Evolutionary conservation across 176 grass and related monocot genomes (phyloP), one percentile per base, ranked within the genome.

Genomic region (Bothriochloa decipiens): DNA sequence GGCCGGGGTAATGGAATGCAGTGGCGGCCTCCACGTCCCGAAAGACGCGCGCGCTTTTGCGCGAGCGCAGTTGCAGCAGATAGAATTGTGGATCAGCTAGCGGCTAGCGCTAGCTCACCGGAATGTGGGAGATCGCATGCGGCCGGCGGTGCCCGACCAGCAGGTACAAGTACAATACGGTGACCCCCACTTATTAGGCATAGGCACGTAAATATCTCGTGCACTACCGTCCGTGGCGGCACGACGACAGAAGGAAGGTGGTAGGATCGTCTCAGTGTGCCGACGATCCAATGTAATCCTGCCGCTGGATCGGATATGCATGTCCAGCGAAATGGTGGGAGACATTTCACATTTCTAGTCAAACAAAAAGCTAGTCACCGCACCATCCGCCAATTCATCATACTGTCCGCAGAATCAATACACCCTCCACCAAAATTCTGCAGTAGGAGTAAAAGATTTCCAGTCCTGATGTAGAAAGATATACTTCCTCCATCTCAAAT

Each of bases 261-360:
- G 88, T 83, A 79, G 84, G 79, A 86, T 83, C n/a, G n/a, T n/a
- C 84, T 3, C 67, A 86, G 84, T 83, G 84, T 17, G 45, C 22
- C 78, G 20, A 81, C 39, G 60, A 42, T 55, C 49, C 57, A 47
- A 90, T 86, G 4, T 5, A 40, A 40, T 40, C 65, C 23, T 73
- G 57, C 8, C 76, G 77, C 32, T 50, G 41, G 78, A 62, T 40
- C 29, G 29, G 29, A 32, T 32, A 71, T 81, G 78, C 39, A 42
- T 85, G 78, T 71, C 62, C 29, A 35, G 77, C 25, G 66, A 62
- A 82, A n/a, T 32, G 29, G 84, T 83, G 88, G 79, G 80, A 26
- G 39, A 28, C 80, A 80, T 22, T 27, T n/a, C 65, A 68, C 46
- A 11, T 26, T 62, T 45, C 8, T 29, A 8, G 25, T 45, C 88